Evolutionary conservation across 2,329 filamentous ascomycete species (phyloP).

Genomic region (Dothistroma septosporum): DNA sequence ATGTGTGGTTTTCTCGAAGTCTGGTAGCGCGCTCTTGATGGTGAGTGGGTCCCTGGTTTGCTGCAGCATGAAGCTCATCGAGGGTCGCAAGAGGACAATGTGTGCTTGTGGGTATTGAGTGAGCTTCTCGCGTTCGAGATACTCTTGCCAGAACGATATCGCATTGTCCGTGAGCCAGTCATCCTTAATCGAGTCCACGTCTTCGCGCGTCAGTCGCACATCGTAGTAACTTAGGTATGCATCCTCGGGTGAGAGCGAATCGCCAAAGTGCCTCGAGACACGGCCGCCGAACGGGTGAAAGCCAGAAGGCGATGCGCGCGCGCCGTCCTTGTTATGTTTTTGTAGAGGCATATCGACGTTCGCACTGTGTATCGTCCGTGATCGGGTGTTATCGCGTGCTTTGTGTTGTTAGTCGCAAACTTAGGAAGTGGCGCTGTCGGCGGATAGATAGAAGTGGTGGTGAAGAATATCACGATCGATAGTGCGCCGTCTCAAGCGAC

Average conservation of each 20-base stretch:
- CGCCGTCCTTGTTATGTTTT: slow-evolving; percentile 3
- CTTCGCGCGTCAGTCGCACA: slow-evolving; percentile 72
- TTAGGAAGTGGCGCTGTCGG: background rate
- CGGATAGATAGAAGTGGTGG: background rate
- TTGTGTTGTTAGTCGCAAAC: background rate
- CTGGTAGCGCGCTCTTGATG: slow-evolving; percentile 66
- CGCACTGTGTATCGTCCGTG: background rate
- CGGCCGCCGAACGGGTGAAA: slow-evolving; percentile 54
- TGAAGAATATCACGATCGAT: background rate
- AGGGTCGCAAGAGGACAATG: slow-evolving; percentile 85
- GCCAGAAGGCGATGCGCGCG: slow-evolving; percentile 31
- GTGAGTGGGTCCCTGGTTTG: slow-evolving; percentile 59
- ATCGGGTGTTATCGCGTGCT: background rate
- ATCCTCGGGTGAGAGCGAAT: slow-evolving; percentile 58
- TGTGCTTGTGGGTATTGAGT: slow-evolving; percentile 73
- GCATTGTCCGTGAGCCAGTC: slow-evolving; percentile 98
- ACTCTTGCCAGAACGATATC: slow-evolving; percentile 98
- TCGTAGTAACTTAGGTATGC: slow-evolving; percentile 64
- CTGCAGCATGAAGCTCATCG: slow-evolving; percentile 88
- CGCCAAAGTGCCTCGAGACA: slow-evolving; percentile 50
- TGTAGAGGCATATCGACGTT: slow-evolving; percentile 7
- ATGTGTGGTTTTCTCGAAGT: slow-evolving; percentile 78
- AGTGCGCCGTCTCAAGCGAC: background rate
- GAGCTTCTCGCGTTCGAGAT: slow-evolving; percentile 85
- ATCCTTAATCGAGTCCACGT: slow-evolving; percentile 79